These are phyloP conservation scores for Cyclotella cryptica DNA, from an alignment of 108 stramenopile genomes.

Conservation along the genomic window DNA sequence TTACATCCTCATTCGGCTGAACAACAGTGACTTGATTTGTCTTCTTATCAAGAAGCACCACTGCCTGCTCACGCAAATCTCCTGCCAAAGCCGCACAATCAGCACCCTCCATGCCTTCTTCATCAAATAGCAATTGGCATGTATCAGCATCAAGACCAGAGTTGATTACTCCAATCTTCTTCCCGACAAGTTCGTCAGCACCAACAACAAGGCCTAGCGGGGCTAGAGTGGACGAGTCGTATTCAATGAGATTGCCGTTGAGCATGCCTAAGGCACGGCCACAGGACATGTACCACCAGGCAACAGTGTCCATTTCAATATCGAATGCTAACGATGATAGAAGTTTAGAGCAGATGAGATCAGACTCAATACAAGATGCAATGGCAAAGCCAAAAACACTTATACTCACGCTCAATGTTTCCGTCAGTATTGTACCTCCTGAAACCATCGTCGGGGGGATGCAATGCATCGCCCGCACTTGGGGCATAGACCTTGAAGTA, in stretches of 20 bases:
- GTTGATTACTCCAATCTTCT: conserved; percentile 76
- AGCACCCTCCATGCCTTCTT: conserved; percentile 71
- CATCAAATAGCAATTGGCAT: conserved; percentile 49
- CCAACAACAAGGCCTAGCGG: conserved; percentile 94
- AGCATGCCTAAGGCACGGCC: conserved; percentile 92
- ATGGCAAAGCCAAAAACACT: no score
- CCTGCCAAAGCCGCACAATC: conserved; percentile 60
- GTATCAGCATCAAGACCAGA: conserved; percentile 64
- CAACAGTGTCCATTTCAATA: conserved; percentile 60
- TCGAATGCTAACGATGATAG: conserved; percentile 35
- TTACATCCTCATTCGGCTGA: conserved; percentile 94
- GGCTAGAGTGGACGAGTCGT: conserved; percentile 88
- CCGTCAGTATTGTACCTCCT: conserved; percentile 54
- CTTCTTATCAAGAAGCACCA: conserved; percentile 64
- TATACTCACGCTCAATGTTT: conserved; percentile 46
- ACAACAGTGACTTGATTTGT: conserved; percentile 69
- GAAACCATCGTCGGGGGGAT: conserved; percentile 67
- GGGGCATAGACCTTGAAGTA: conserved; percentile 80
- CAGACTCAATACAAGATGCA: neutral
- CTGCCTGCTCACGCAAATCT: conserved; percentile 65
- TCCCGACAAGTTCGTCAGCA: conserved; percentile 80
- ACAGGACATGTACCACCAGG: conserved; percentile 95
- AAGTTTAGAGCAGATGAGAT: neutral
- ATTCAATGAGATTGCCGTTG: conserved; percentile 92
- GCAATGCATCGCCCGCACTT: conserved; percentile 57